These are phyloP conservation scores for Dictyostelium firmibasis DNA, from an alignment of 78 protist species.

Conservation along the genomic window DNA sequence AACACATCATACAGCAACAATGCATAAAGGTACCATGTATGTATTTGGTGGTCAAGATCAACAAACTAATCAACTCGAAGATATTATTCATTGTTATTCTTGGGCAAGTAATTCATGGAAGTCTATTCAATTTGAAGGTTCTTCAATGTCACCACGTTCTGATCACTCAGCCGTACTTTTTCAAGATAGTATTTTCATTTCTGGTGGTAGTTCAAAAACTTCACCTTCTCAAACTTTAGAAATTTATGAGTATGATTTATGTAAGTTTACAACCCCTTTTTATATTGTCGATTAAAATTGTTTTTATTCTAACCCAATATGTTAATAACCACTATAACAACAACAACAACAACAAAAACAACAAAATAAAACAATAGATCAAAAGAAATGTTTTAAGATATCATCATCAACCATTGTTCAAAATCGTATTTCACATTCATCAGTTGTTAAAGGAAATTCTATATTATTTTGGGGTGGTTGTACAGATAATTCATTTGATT, in stretches of 20 bases:
- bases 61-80: not conserved
- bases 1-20: constrained; percentile 44
- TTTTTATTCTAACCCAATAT: no score
- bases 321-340: no score
- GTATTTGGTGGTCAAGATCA: constrained; percentile 64
- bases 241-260: constrained; percentile 59
- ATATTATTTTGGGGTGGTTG: constrained; percentile 37
- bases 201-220: constrained; percentile 44
- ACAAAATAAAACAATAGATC: no score
- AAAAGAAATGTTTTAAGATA: constrained; percentile 51
- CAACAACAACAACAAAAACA: no score
- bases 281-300: no score
- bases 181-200: constrained; percentile 48
- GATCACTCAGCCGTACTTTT: constrained; percentile 56
- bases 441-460: constrained; percentile 7
- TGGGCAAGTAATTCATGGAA: constrained; percentile 45
- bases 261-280: no score
- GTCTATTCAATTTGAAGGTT: not conserved
- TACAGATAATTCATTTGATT: constrained; percentile 41
- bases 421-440: constrained; percentile 33
- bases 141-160: constrained; percentile 24
- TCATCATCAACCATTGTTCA: constrained; percentile 12
- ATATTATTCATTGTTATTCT: not conserved
- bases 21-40: constrained; percentile 57
- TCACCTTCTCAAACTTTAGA: not conserved